Evolutionary conservation across 306 rosid genomes (phyloP), one percentile per base, ranked within the genome.

Genomic region (Vicia faba): DNA sequence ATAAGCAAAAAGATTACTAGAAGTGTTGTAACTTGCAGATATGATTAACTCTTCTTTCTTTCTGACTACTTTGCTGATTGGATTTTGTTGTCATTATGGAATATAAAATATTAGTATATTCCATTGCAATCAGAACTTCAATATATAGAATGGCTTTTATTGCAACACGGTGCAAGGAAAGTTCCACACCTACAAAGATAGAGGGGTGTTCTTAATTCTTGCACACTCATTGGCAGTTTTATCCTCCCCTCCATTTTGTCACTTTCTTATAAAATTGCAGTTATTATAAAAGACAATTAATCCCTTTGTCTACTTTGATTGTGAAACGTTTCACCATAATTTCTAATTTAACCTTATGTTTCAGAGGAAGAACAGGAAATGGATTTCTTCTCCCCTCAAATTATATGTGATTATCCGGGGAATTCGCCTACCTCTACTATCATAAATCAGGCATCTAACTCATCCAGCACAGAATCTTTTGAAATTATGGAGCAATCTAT

Each of bases 361-460:
- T 56, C 87, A 92, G 97, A 81, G 79, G 85, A 85, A 68, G 97
- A 92, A 74, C 65, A 43, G 67, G 1, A 36, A 51, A 6, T 0
- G 4, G 89, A 50, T 25, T 0, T 0, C 28, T 89, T 57, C 81
- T 87, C 97, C 5, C 96, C 97, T 5, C 88, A 89, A 67, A 57
- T 84, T 64, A 29, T 71, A 28, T 28, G 28, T 25, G 45, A 62
- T 58, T 19, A 13, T 75, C 18, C 41, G 9, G 81, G 75, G 11
- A 64, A 76, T 35, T 80, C 70, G 20, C 66, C 82, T 25, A 48
- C 65, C 54, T 40, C 38, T 60, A 31, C 75, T 36, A 28, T 36
- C 45, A 23, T 43, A 59, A 64, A 60, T 76, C 39, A 5, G 18
- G 64, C 19, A 3, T 64, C 78, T 60, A 55, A 58, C 72, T 36